Evolutionary conservation across 768 basidiomycete species (phyloP).

Genomic region (Mrakia gelida): DNA sequence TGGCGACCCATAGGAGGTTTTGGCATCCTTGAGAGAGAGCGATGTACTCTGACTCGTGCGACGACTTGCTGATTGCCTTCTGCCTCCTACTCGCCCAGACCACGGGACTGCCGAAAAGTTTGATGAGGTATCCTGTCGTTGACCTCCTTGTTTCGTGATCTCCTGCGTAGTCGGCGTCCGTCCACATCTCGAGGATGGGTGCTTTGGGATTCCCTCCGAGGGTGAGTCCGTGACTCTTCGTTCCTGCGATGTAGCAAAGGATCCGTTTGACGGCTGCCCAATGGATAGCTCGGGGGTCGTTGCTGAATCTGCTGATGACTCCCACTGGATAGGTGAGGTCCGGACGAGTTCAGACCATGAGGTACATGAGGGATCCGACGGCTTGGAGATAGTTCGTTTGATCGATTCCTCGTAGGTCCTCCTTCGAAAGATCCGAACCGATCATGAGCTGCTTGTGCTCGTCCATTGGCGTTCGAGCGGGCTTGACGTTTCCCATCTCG

Average conservation of each 20-base stretch:
- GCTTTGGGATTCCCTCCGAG: no score
- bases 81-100: constrained; percentile 7
- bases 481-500: neutral
- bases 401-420: no score
- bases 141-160: constrained; percentile 8
- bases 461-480: no score
- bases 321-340: constrained; percentile 5
- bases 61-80: neutral
- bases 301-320: neutral
- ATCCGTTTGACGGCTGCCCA: constrained; percentile 10
- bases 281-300: constrained; percentile 4
- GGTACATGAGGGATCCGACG: constrained; percentile 14
- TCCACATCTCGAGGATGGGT: no score
- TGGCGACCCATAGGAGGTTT: constrained; percentile 15
- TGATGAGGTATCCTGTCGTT: constrained; percentile 4
- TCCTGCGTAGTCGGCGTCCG: neutral
- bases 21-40: constrained; percentile 14
- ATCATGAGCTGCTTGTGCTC: no score
- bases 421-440: no score
- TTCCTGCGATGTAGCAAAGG: constrained; percentile 1
- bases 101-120: neutral
- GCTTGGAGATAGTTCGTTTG: constrained; percentile 3
- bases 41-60: constrained; percentile 10
- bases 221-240: no score
- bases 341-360: constrained; percentile 6